Percentiles rank a stretch among this genome's conserved stretches.
These are phyloP conservation scores for Ramaria sp. DNA, from an alignment of 768 basidiomycete species.

Conservation along the genomic window DNA sequence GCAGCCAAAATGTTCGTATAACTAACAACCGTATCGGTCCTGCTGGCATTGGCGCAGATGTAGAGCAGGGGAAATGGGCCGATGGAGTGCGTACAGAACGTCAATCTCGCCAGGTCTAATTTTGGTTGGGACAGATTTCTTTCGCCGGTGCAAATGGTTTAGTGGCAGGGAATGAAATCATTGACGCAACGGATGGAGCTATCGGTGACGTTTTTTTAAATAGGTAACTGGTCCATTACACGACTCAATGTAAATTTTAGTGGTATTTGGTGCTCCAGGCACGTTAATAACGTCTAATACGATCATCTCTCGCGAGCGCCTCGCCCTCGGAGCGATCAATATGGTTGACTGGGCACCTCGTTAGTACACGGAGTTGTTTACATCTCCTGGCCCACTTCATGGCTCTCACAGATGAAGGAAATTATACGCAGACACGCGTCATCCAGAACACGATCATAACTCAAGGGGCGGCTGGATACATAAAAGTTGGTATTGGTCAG, in stretches of 20 bases:
- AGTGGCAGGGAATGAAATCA: constrained; percentile 15
- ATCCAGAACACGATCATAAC: constrained; percentile 15
- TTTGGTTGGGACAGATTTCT: constrained; percentile 6
- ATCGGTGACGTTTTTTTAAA: constrained; percentile 9
- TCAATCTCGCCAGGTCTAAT: not conserved
- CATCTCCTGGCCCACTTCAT: not conserved
- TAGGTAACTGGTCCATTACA: not conserved
- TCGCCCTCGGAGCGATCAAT: constrained; percentile 16
- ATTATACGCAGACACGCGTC: constrained; percentile 14
- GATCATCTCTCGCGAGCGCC: constrained; percentile 11
- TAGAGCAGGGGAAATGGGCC: constrained; percentile 11
- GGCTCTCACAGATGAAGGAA: constrained; percentile 11
- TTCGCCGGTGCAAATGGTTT: constrained; percentile 14
- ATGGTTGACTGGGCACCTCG: constrained; percentile 16
- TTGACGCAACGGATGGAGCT: constrained; percentile 16
- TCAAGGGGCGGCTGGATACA: constrained; percentile 10
- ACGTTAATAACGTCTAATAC: constrained; percentile 16
- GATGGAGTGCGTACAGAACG: constrained; percentile 11
- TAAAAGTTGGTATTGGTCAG: constrained; percentile 17
- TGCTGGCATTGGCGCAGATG: constrained; percentile 10
- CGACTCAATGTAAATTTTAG: not conserved
- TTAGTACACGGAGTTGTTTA: not conserved
- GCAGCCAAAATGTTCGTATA: constrained; percentile 13
- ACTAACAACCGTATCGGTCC: constrained; percentile 12
- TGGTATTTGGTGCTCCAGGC: constrained; percentile 16